Evolutionary conservation across 75 land plant genomes (phyloP), one percentile per base, ranked within the genome.

Genomic region (Pinus taeda): DNA sequence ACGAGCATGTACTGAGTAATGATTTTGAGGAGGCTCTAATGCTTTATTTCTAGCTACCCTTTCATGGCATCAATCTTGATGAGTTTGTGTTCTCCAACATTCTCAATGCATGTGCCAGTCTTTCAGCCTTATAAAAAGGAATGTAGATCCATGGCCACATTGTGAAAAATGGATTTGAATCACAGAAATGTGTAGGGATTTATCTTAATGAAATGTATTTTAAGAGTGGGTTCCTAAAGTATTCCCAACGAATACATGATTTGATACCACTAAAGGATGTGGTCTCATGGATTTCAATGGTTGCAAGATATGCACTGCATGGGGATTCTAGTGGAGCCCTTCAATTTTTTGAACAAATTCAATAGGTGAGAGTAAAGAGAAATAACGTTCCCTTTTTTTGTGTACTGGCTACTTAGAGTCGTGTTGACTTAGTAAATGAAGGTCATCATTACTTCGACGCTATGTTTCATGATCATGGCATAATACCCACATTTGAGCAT

Each of bases 381-480:
- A 85, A 91, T 75, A 83, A 82, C 45, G 0, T 26, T 26, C 0
- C 26, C 26, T 26, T 26, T 26, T 0, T 26, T 26, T 26, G 26
- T 26, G 26, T 85, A 17, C 83, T 93, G 0, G 83, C 81, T 66
- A 85, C 90, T 53, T 91, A 93, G 72, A 89, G 93, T 75, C 96
- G 91, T 71, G 77, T 88, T 3, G 96, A 93, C 57, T 76, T 86
- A 14, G 87, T 93, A 49, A 78, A 89, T 8, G 76, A 89, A n/a
- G 96, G 93, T 1, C 57, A 75, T 37, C 17, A 45, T 89, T 42
- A 26, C 26, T 26, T 26, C 0, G 26, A 26, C 0, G 26, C 26
- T 26, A 26, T 26, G 26, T 26, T 26, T 26, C 0, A 0, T 26
- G 26, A 26, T 26, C 26, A 26, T 26, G 26, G 26, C 26, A 26